Evolutionary conservation across 306 rosid species (phyloP).

Genomic region (Malus sylvestris): DNA sequence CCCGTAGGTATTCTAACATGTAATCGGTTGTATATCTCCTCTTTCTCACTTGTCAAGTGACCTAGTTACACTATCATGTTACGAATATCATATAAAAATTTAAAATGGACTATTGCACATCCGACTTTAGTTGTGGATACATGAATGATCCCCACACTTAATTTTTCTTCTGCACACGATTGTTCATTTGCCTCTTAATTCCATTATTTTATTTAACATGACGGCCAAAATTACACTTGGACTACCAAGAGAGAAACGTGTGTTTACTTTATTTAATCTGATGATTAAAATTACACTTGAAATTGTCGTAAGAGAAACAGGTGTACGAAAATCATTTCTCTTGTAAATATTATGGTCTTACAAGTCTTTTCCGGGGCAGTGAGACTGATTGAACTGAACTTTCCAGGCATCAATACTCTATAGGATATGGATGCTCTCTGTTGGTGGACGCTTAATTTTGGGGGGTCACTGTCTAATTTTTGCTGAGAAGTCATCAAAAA

Average conservation of each 20-base stretch:
- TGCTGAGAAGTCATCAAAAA: background rate
- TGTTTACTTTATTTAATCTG: no score
- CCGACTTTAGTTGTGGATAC: background rate
- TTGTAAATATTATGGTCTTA: background rate
- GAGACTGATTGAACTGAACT: background rate
- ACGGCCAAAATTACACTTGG: no score
- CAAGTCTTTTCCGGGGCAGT: background rate
- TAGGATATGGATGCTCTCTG: background rate
- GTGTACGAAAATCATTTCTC: background rate
- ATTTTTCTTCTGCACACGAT: background rate
- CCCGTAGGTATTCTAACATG: background rate
- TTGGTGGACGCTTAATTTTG: background rate
- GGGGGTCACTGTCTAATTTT: background rate
- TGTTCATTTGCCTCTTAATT: background rate
- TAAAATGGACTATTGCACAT: background rate
- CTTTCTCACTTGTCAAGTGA: background rate
- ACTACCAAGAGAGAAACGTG: background rate
- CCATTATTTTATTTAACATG: no score
- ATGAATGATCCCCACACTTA: background rate
- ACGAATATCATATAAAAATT: no score
- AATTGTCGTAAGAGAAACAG: accelerated
- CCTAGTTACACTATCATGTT: background rate
- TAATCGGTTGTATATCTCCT: background rate
- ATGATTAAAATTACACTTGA: no score
- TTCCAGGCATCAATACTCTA: background rate